phyloP scores from a whole-genome alignment of 257 asterid genomes.

The Primulina huaijiensis region DNA sequence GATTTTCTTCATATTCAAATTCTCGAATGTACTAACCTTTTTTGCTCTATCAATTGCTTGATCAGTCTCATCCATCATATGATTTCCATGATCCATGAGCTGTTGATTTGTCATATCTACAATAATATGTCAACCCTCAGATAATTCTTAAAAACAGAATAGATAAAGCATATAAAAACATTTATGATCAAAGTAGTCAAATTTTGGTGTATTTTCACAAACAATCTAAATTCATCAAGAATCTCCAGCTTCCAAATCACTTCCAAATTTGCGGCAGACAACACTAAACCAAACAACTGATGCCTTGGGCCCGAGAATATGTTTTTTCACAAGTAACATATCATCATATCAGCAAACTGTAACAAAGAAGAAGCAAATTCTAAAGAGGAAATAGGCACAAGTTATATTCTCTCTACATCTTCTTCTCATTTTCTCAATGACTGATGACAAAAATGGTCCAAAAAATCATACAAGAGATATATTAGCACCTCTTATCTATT shows the following conservation, averaged over 20 bases:
- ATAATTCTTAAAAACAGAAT: conserved; percentile 25
- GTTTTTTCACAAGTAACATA: conserved; percentile 1
- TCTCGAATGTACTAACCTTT: conserved; percentile 49
- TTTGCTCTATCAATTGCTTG: conserved; percentile 84
- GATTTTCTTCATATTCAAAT: conserved; percentile 10
- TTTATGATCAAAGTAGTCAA: conserved; percentile 7
- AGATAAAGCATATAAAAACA: conserved; percentile 13
- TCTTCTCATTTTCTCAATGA: conserved; percentile 9
- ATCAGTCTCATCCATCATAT: conserved; percentile 94
- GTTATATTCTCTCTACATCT: neutral
- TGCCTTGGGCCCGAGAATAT: conserved; percentile 1
- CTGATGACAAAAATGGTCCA: conserved; percentile 13
- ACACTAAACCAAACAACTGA: neutral
- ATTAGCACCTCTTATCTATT: conserved; percentile 4
- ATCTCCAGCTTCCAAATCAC: neutral
- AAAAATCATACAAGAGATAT: neutral
- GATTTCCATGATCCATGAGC: conserved; percentile 75
- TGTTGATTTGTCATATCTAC: conserved; percentile 95
- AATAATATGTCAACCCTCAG: conserved; percentile 27
- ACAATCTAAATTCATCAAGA: neutral
- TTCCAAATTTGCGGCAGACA: conserved; percentile 1
- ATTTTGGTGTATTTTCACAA: conserved; percentile 7
- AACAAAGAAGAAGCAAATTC: neutral
- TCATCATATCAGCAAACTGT: conserved; percentile 12
- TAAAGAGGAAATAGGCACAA: neutral